These are phyloP conservation scores for Erysimum cheiri DNA, from an alignment of 441 rosid species.

Conservation along the genomic window DNA sequence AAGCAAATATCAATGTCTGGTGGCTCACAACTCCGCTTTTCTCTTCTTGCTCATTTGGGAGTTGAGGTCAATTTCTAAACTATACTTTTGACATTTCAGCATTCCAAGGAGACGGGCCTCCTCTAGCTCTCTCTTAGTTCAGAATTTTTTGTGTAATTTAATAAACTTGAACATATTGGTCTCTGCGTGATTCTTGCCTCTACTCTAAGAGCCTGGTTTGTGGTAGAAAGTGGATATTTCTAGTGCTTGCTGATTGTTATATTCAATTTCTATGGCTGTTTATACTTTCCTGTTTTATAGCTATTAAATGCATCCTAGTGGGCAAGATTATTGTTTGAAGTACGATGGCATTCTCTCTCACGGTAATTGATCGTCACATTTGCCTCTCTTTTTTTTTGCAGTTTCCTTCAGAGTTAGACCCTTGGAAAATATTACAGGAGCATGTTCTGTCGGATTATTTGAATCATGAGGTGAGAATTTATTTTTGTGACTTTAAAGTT, in stretches of 20 bases:
- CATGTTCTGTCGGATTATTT: conserved; percentile 87
- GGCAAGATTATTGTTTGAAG: conserved; percentile 23
- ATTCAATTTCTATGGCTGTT: conserved; percentile 16
- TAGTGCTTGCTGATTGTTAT: conserved; percentile 10
- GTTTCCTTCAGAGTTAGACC: conserved; percentile 91
- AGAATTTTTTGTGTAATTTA: not conserved
- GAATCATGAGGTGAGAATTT: conserved; percentile 72
- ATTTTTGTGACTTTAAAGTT: conserved; percentile 21
- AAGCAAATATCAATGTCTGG: conserved; percentile 88
- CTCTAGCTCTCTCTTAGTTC: conserved; percentile 23
- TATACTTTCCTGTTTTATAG: conserved; percentile 17
- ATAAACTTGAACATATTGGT: not conserved
- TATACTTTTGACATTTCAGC: conserved; percentile 5
- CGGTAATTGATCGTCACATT: conserved; percentile 25
- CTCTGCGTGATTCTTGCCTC: conserved; percentile 6
- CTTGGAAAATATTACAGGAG: conserved; percentile 83
- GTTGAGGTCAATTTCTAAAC: conserved; percentile 70
- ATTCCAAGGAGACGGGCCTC: conserved; percentile 13
- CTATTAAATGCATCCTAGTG: conserved; percentile 13
- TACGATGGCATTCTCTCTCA: conserved; percentile 36
- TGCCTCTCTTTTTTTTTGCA: conserved; percentile 45
- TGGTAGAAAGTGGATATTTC: conserved; percentile 26
- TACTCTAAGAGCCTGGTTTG: conserved; percentile 22
- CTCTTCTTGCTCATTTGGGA: conserved; percentile 87
- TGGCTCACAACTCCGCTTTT: conserved; percentile 80